Evolutionary conservation across 331 rosid species (phyloP), one percentile per base, ranked within the genome.

Genomic region (Rosa hybrid): DNA sequence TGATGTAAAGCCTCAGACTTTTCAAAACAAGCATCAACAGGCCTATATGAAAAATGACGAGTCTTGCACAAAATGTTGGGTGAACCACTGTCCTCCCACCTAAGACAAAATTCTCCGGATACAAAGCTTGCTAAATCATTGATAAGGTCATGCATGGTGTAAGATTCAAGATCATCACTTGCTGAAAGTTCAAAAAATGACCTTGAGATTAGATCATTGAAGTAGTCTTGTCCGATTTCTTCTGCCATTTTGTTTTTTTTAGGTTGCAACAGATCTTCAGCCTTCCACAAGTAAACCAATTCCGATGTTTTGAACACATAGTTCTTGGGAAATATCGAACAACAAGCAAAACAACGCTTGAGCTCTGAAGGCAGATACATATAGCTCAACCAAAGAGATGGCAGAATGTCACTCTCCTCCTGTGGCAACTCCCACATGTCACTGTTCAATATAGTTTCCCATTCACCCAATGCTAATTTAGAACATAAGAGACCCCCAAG

Each of bases 41-140:
- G 30, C 1, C 30, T 12, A 39, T 0, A 77, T 10, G 86, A 78
- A 8, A 83, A 27, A 51, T 83, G 72, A 6, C 80, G 77, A 83
- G 75, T 72, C 49, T 68, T 68, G 23, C 63, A 2, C 2, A 45
- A 12, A 48, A 54, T 14, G 11, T n/a, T 12, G 7, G 30, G 3
- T 39, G 56, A 30, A 56, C 38, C 34, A 4, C 57, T 21, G 18
- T 21, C 59, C 74, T 83, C 77, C 18, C 75, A 73, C n/a, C 20
- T 56, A 6, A 50, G 17, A 65, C 49, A 64, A 27, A 65, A 62
- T 45, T 77, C 80, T 30, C 80, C 80, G 0, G 63, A 63, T 0
- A 64, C 63, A 16, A 63, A 45, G 4, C 25, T 63, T 7, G 80
- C 73, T 27, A 77, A 20, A 45, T 64, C 72, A 64, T 65, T 46